Evolutionary conservation across 23 red algal genomes (phyloP).

Genomic region (Gracilariopsis chorda): DNA sequence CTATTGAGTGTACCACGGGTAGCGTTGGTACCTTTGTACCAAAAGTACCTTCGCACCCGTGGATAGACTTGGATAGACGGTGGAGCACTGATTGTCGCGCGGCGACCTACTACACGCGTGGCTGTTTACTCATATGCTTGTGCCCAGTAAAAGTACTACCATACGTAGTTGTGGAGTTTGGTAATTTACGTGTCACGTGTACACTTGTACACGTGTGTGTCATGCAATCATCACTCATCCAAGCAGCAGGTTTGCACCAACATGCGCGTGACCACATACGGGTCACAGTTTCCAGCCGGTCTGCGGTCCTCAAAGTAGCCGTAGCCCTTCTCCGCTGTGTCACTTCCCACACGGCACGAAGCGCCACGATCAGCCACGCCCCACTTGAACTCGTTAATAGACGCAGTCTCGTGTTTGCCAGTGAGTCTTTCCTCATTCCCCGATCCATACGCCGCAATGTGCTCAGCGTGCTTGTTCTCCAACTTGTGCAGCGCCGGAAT

Average conservation of each 20-base stretch:
- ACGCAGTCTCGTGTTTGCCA: slow-evolving; percentile 93
- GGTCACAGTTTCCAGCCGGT: slow-evolving; percentile 87
- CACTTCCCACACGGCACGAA: slow-evolving; percentile 74
- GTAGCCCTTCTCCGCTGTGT: slow-evolving; percentile 68
- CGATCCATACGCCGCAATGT: slow-evolving; percentile 88
- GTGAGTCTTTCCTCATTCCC: slow-evolving; percentile 94
- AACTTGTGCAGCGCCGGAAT: slow-evolving; percentile 78
- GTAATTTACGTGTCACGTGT: too few species aligned
- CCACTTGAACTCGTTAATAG: slow-evolving; percentile 89
- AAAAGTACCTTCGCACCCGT: too few species aligned
- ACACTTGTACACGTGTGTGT: too few species aligned
- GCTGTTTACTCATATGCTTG: too few species aligned
- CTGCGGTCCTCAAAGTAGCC: slow-evolving; percentile 99
- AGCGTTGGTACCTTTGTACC: too few species aligned
- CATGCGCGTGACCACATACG: slow-evolving; percentile 94
- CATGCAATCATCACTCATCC: not conserved
- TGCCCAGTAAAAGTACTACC: too few species aligned
- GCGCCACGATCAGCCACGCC: slow-evolving; percentile 92
- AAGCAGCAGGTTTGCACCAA: slow-evolving; percentile 91
- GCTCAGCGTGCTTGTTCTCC: slow-evolving; percentile 74
- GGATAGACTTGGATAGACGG: too few species aligned
- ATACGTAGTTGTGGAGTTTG: too few species aligned
- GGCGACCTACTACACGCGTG: too few species aligned
- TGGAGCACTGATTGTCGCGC: too few species aligned
- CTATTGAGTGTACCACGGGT: too few species aligned